phyloP scores from a whole-genome alignment of 768 basidiomycete species.

The Punctularia strigosozonata region DNA sequence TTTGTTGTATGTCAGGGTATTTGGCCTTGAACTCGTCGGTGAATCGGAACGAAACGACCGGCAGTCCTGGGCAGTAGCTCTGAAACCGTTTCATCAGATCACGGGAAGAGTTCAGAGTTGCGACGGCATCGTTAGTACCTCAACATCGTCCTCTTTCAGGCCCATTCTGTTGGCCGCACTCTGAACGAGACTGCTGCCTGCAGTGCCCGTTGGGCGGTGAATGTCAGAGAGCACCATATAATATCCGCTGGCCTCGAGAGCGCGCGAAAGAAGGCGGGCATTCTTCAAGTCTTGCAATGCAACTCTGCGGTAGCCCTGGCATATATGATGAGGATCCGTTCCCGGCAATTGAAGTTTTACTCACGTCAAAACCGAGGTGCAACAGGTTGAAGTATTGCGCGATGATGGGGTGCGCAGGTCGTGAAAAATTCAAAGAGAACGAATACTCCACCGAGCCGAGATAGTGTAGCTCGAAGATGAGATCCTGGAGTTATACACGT shows the following conservation, averaged over 20 bases:
- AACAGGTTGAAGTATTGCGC: conserved; percentile 55
- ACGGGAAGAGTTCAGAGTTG: not conserved
- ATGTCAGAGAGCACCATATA: conserved; percentile 43
- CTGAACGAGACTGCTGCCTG: conserved; percentile 10
- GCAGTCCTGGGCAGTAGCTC: conserved; percentile 37
- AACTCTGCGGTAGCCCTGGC: conserved; percentile 36
- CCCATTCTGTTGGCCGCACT: conserved; percentile 20
- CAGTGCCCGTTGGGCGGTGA: conserved; percentile 26
- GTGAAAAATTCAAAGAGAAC: conserved; percentile 52
- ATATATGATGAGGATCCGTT: too few relatives aligned
- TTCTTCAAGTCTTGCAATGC: conserved; percentile 42
- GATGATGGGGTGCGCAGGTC: conserved; percentile 48
- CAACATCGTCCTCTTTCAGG: conserved; percentile 40
- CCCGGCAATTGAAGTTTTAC: too few relatives aligned
- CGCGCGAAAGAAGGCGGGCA: conserved; percentile 52
- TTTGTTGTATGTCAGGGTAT: conserved; percentile 46
- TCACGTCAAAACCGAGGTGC: conserved; percentile 48
- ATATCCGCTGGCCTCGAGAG: conserved; percentile 44
- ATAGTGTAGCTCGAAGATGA: conserved; percentile 53
- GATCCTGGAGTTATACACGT: too few relatives aligned
- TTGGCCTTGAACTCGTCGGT: conserved; percentile 38
- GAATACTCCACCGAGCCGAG: conserved; percentile 59
- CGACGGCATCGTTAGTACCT: conserved; percentile 27
- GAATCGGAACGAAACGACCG: conserved; percentile 44
- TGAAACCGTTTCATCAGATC: conserved; percentile 9